A percentile compares a stretch with the other conserved stretches of the same genome.
Conservation (phyloP, 768 basidiomycete species). For the Floccularia luteovirens region DNA sequence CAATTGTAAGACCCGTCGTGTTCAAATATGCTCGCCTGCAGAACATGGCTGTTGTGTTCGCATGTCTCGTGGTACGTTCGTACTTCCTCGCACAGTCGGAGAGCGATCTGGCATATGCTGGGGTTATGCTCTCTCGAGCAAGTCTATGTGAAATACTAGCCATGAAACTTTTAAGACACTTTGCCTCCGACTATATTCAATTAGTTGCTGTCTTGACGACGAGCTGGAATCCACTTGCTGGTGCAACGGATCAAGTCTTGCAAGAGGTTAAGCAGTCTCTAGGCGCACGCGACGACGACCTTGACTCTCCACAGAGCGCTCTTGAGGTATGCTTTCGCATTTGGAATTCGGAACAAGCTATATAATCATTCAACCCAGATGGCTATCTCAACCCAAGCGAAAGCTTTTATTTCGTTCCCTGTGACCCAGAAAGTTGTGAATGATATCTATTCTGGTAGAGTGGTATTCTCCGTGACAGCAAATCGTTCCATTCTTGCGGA, state of each 20-base stretch:
- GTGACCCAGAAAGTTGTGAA: constrained; percentile 83
- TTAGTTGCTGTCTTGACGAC: constrained; percentile 74
- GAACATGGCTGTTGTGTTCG: constrained; percentile 71
- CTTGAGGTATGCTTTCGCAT: constrained; percentile 58
- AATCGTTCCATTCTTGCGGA: constrained; percentile 79
- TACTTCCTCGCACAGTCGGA: constrained; percentile 70
- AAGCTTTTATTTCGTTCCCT: constrained; percentile 75
- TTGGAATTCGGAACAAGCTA: background rate
- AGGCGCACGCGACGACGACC: constrained; percentile 51
- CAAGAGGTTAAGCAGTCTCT: constrained; percentile 55
- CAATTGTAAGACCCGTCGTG: constrained; percentile 71
- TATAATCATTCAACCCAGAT: constrained; percentile 37
- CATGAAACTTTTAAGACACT: constrained; percentile 74
- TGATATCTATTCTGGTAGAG: constrained; percentile 79
- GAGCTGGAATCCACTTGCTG: constrained; percentile 80
- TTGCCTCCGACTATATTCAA: constrained; percentile 69
- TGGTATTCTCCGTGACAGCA: constrained; percentile 56
- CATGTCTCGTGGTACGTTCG: constrained; percentile 68
- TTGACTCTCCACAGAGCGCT: constrained; percentile 71
- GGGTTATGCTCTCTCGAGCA: constrained; percentile 59
- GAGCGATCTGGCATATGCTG: constrained; percentile 69
- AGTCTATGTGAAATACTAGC: constrained; percentile 85
- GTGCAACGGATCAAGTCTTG: constrained; percentile 60
- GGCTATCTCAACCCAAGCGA: constrained; percentile 82
- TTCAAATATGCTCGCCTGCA: constrained; percentile 70